Evolutionary conservation across 2,329 filamentous ascomycete genomes (phyloP).

Genomic region (Fusarium pseudograminearum): DNA sequence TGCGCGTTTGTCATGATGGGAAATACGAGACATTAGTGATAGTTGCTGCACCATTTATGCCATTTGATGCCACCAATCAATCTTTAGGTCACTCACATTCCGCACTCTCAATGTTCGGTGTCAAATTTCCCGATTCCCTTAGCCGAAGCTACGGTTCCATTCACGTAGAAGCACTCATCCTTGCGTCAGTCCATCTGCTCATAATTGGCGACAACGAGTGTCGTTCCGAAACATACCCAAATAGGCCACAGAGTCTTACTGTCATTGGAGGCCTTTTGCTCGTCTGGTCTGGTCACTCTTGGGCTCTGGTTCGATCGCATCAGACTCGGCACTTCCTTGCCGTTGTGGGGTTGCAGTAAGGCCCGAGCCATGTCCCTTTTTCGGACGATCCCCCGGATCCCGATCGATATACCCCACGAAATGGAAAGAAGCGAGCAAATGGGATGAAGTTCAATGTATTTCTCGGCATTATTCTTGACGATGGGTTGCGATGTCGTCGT

Average conservation of each 20-base stretch:
- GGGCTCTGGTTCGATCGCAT: conserved; percentile 18
- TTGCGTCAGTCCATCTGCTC: not conserved
- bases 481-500: too few relatives aligned
- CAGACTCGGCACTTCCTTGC: conserved; percentile 22
- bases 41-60: rapidly evolving
- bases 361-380: not conserved
- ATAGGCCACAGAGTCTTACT: rapidly evolving
- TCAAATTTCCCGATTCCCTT: not conserved
- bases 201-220: not conserved
- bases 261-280: conserved; percentile 6
- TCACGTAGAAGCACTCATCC: not conserved
- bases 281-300: not conserved
- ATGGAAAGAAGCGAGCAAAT: conserved; percentile 20
- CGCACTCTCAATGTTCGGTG: not conserved
- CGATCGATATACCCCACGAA: conserved; percentile 22
- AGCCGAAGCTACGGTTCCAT: not conserved
- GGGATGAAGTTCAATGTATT: not conserved
- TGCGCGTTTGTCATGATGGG: not conserved
- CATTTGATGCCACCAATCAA: too few relatives aligned
- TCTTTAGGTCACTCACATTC: rapidly evolving
- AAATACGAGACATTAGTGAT: not conserved
- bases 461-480: not conserved
- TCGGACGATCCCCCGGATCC: conserved; percentile 15
- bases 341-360: conserved; percentile 16
- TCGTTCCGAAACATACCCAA: not conserved